Percentiles rank a stretch among this genome's conserved stretches.
phyloP scores from a whole-genome alignment of 345 rosid species.

The Gossypium mustelinum region DNA sequence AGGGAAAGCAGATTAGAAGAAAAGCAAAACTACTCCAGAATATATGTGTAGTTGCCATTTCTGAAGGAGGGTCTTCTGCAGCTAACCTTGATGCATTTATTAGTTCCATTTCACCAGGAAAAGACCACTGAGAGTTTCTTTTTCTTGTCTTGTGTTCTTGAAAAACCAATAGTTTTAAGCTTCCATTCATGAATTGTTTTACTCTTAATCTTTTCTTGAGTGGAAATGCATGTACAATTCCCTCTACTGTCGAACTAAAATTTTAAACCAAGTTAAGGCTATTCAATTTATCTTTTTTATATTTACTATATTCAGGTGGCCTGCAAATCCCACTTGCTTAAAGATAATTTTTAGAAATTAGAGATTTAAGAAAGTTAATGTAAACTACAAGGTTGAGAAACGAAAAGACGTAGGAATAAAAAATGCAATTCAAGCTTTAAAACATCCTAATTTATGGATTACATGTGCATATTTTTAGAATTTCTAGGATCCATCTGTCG shows the following conservation, averaged over 20 bases:
- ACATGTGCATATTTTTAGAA: background rate
- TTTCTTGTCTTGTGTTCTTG: background rate
- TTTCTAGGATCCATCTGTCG: background rate
- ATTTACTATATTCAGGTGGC: background rate
- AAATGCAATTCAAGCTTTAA: background rate
- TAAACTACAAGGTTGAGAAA: background rate
- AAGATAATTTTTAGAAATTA: background rate
- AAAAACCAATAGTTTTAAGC: background rate
- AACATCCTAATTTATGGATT: background rate
- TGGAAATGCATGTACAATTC: too few relatives aligned
- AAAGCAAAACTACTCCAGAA: slow-evolving; percentile 24
- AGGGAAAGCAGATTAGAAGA: slow-evolving; percentile 33
- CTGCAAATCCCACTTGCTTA: background rate
- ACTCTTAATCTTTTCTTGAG: too few relatives aligned
- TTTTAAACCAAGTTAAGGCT: too few relatives aligned
- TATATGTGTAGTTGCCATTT: slow-evolving; percentile 28
- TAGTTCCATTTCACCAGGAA: slow-evolving; percentile 18
- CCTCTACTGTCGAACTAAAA: too few relatives aligned
- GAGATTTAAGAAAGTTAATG: background rate
- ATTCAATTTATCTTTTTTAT: background rate
- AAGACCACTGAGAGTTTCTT: background rate
- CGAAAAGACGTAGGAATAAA: background rate
- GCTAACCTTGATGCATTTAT: slow-evolving; percentile 38
- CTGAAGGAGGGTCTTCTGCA: slow-evolving; percentile 37
- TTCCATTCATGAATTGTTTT: background rate